These are phyloP conservation scores for Gossypium laxum DNA, from an alignment of 441 rosid genomes.

Conservation along the genomic window DNA sequence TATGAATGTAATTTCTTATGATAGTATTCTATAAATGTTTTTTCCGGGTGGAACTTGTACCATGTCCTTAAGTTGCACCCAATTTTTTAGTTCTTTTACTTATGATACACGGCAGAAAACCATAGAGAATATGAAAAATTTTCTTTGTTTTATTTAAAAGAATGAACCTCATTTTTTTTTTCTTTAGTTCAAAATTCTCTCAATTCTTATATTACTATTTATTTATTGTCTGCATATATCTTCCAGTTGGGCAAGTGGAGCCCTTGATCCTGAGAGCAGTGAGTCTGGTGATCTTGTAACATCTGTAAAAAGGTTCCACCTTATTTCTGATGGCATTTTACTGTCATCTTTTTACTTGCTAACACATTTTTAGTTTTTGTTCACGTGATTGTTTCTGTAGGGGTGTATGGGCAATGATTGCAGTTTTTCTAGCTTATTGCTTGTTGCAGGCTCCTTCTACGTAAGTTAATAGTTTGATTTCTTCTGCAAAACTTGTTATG, in stretches of 20 bases:
- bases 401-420: constrained; percentile 97
- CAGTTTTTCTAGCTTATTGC: constrained; percentile 95
- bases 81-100: neutral
- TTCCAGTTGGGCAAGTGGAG: constrained; percentile 92
- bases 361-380: constrained; percentile 18
- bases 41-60: neutral
- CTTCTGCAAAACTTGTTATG: neutral
- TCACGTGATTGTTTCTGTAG: constrained; percentile 33
- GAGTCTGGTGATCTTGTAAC: constrained; percentile 60
- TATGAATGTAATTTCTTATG: neutral
- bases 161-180: neutral
- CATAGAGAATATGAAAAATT: neutral
- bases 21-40: neutral
- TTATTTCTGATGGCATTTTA: constrained; percentile 6
- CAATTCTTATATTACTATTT: neutral
- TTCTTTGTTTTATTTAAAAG: neutral
- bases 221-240: neutral
- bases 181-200: neutral
- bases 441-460: constrained; percentile 98
- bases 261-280: constrained; percentile 68
- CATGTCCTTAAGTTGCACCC: neutral
- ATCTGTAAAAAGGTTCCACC: constrained; percentile 77
- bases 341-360: neutral
- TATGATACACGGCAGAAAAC: neutral
- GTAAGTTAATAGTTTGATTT: constrained; percentile 30